These are phyloP conservation scores for Aspergillus fischeri DNA, from an alignment of 2,329 filamentous ascomycete species.

Conservation along the genomic window DNA sequence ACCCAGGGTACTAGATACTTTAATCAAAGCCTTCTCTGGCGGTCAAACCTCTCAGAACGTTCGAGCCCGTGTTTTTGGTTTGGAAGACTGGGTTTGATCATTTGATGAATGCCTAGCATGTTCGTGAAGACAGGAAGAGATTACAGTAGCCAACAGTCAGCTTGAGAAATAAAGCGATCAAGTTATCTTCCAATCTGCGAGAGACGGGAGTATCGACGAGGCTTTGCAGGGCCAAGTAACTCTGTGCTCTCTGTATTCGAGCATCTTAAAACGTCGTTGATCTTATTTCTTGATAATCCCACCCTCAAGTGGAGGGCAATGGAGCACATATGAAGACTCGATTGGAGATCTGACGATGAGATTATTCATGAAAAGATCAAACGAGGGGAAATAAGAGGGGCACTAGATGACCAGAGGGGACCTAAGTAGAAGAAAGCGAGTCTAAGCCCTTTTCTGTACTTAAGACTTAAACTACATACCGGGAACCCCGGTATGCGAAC, in stretches of 20 bases:
- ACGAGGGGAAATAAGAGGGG: neutral
- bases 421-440: neutral
- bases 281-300: neutral
- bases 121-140: slow-evolving; percentile 1
- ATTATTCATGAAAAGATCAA: neutral
- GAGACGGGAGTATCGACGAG: neutral
- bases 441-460: neutral
- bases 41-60: slow-evolving; percentile 17
- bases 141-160: neutral
- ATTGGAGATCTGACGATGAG: neutral
- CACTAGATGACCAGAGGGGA: neutral
- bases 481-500: neutral
- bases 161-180: neutral
- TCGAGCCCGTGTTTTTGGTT: slow-evolving; percentile 15
- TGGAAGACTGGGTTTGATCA: slow-evolving; percentile 9
- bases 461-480: neutral
- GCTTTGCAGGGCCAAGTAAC: neutral
- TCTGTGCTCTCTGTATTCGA: neutral
- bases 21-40: slow-evolving; percentile 15
- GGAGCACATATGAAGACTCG: neutral
- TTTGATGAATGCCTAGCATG: slow-evolving; percentile 5
- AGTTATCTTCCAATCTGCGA: neutral
- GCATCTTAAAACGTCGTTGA: neutral
- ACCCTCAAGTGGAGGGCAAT: neutral
- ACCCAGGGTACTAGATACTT: slow-evolving; percentile 12